A percentile compares a stretch with the other conserved stretches of the same genome.
These are phyloP conservation scores for Phallus indusiatus DNA, from an alignment of 768 basidiomycete genomes.

Conservation along the genomic window DNA sequence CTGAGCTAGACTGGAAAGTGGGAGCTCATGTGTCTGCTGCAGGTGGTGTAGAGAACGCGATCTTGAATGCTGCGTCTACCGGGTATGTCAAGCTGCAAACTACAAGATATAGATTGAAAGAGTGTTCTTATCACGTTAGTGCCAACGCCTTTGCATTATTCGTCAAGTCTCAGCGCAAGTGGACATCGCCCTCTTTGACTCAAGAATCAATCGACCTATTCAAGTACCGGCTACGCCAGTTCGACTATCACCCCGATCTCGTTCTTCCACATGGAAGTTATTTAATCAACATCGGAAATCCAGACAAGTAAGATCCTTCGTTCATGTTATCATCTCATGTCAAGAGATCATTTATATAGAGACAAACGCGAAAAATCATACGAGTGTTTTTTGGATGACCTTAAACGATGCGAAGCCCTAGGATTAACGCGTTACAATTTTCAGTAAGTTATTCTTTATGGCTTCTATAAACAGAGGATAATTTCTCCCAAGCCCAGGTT, in stretches of 20 bases:
- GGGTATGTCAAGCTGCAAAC: slow-evolving; percentile 41
- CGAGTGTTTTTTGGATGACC: slow-evolving; percentile 75
- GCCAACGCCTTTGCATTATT: slow-evolving; percentile 83
- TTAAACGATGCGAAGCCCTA: slow-evolving; percentile 67
- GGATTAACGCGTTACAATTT: slow-evolving; percentile 74
- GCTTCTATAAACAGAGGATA: too few relatives aligned
- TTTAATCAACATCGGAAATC: slow-evolving; percentile 77
- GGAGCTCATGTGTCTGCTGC: slow-evolving; percentile 80
- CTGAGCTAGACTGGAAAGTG: slow-evolving; percentile 48
- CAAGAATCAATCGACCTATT: slow-evolving; percentile 45
- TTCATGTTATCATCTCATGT: neutral
- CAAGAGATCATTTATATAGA: slow-evolving; percentile 22
- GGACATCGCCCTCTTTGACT: slow-evolving; percentile 55
- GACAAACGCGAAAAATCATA: slow-evolving; percentile 63
- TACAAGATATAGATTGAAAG: too few relatives aligned
- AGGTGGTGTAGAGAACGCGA: slow-evolving; percentile 68
- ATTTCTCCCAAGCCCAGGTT: slow-evolving; percentile 52
- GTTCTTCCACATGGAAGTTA: slow-evolving; percentile 82
- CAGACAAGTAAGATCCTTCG: slow-evolving; percentile 46
- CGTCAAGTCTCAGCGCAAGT: slow-evolving; percentile 76
- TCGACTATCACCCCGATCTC: slow-evolving; percentile 51
- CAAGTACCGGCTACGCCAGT: slow-evolving; percentile 47
- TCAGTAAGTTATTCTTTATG: slow-evolving; percentile 54
- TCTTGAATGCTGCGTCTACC: slow-evolving; percentile 60
- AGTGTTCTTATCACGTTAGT: too few relatives aligned